Evolutionary conservation across 306 rosid genomes (phyloP).

Genomic region (Quercus parvula): DNA sequence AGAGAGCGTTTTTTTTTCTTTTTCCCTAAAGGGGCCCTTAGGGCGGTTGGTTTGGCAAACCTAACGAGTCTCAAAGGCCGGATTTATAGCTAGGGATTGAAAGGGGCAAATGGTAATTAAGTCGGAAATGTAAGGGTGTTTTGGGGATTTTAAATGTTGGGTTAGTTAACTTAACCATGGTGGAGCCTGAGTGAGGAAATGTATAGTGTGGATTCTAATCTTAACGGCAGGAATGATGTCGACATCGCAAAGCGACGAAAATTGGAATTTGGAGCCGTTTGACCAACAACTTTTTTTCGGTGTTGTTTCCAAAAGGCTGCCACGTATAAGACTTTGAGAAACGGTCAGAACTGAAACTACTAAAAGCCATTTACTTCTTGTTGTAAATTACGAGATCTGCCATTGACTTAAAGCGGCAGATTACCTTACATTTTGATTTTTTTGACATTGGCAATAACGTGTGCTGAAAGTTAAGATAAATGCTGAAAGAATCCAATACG

Average conservation of each 20-base stretch:
- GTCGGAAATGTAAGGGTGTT: background rate
- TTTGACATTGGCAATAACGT: background rate
- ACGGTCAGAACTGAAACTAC: slow-evolving; percentile 29
- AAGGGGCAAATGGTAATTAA: slow-evolving; percentile 39
- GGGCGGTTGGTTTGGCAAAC: slow-evolving; percentile 93
- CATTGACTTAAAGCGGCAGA: background rate
- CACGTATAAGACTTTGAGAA: slow-evolving; percentile 39
- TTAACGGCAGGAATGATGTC: slow-evolving; percentile 55
- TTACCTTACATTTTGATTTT: background rate
- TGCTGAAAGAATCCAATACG: no score
- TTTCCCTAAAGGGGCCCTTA: slow-evolving; percentile 41
- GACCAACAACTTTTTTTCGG: slow-evolving; percentile 18
- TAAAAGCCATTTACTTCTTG: slow-evolving; percentile 24
- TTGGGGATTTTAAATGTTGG: background rate
- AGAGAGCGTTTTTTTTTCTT: background rate
- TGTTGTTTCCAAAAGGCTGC: slow-evolving; percentile 18
- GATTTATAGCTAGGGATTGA: slow-evolving; percentile 40
- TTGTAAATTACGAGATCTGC: slow-evolving; percentile 5
- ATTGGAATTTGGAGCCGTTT: slow-evolving; percentile 36
- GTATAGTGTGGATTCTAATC: slow-evolving; percentile 45
- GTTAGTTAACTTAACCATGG: slow-evolving; percentile 39
- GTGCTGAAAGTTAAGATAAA: no score
- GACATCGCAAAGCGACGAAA: slow-evolving; percentile 32
- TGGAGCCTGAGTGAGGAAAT: slow-evolving; percentile 7
- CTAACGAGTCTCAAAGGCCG: slow-evolving; percentile 67